phyloP scores from a whole-genome alignment of 2,329 filamentous ascomycete species.

The Tolypocladium paradoxum region DNA sequence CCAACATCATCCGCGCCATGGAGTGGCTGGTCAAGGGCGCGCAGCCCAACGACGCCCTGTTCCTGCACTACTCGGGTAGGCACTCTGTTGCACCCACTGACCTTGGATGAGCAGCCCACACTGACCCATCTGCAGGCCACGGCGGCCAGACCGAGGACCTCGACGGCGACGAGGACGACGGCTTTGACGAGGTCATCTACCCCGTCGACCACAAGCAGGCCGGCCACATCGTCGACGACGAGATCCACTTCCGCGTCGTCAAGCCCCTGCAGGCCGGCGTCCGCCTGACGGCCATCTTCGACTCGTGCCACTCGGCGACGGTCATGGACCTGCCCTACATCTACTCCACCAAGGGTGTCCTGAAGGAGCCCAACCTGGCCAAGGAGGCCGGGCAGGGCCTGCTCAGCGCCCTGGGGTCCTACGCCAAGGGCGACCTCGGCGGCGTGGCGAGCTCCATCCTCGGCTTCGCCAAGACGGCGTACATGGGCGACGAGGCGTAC shows the following conservation, averaged over 20 bases:
- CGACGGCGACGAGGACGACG: slow-evolving; percentile 69
- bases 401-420: slow-evolving; percentile 62
- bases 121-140: slow-evolving; percentile 41
- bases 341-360: slow-evolving; percentile 68
- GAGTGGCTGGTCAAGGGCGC: slow-evolving; percentile 64
- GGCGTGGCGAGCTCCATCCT: slow-evolving; percentile 74
- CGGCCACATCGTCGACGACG: slow-evolving; percentile 70
- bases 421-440: slow-evolving; percentile 72
- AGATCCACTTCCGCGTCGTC: slow-evolving; percentile 72
- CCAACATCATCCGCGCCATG: slow-evolving; percentile 66
- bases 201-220: slow-evolving; percentile 59
- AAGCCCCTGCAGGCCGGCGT: slow-evolving; percentile 69
- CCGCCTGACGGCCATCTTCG: slow-evolving; percentile 71
- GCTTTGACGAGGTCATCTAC: slow-evolving; percentile 70
- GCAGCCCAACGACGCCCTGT: slow-evolving; percentile 63
- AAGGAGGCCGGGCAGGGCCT: slow-evolving; percentile 69
- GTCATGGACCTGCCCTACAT: slow-evolving; percentile 69
- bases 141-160: slow-evolving; percentile 64
- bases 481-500: slow-evolving; percentile 66
- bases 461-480: slow-evolving; percentile 78
- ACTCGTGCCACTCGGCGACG: slow-evolving; percentile 71
- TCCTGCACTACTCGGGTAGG: slow-evolving; percentile 63
- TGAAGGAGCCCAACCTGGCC: slow-evolving; percentile 73
- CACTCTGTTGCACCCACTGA: neutral
- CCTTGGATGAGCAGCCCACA: neutral